Evolutionary conservation across 306 rosid species (phyloP).

Genomic region (Lotus japonicus): DNA sequence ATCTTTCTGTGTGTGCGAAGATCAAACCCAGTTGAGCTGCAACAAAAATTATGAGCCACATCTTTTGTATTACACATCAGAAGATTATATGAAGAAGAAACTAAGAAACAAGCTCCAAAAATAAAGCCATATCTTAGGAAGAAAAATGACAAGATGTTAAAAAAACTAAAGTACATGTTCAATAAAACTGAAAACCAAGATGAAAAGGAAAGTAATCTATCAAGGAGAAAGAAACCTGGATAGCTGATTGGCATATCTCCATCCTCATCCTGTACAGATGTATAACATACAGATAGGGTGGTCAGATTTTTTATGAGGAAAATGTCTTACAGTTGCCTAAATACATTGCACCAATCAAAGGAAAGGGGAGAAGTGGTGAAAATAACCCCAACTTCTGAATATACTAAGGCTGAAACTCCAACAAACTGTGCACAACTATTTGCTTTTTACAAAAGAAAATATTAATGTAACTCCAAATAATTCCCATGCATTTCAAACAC

Average conservation of each 20-base stretch:
- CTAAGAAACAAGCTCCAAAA: slow-evolving; percentile 16
- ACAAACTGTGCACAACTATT: background rate
- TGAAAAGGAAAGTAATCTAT: background rate
- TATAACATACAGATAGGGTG: slow-evolving; percentile 16
- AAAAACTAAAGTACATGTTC: background rate
- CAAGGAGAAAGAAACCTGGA: slow-evolving; percentile 60
- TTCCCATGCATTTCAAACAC: background rate
- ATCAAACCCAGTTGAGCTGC: slow-evolving; percentile 93
- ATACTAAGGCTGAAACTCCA: background rate
- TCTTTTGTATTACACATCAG: slow-evolving; percentile 12
- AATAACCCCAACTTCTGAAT: slow-evolving; percentile 14
- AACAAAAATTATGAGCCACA: slow-evolving; percentile 25
- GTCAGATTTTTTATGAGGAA: background rate
- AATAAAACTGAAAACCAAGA: background rate
- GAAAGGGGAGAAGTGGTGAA: background rate
- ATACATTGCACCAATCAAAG: background rate
- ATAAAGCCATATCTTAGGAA: slow-evolving; percentile 7
- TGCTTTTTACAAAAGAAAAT: background rate
- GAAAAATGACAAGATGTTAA: slow-evolving; percentile 10
- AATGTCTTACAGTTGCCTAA: background rate
- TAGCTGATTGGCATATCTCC: slow-evolving; percentile 39
- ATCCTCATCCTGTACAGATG: slow-evolving; percentile 74
- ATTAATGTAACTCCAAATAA: background rate
- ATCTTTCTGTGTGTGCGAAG: slow-evolving; percentile 82
- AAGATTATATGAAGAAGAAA: background rate